Evolutionary conservation across 2,329 filamentous ascomycete genomes (phyloP).

Genomic region (Cadophora malorum): DNA sequence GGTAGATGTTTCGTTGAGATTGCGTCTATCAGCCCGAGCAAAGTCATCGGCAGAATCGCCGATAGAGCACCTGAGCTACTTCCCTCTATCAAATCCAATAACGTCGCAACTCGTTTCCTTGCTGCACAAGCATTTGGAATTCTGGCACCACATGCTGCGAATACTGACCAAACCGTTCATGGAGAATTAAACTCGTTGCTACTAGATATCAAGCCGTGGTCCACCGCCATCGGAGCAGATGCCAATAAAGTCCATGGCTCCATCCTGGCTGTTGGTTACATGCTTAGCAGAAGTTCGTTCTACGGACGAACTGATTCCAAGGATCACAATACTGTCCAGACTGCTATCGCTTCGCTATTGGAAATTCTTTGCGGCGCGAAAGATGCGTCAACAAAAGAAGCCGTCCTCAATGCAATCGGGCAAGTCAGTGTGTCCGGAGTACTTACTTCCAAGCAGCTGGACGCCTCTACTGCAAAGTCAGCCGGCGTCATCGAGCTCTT

Average conservation of each 20-base stretch:
- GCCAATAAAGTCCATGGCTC: constrained; percentile 66
- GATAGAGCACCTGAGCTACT: constrained; percentile 59
- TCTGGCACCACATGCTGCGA: constrained; percentile 69
- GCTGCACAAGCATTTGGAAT: constrained; percentile 79
- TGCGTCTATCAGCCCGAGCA: constrained; percentile 57
- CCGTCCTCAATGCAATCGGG: constrained; percentile 62
- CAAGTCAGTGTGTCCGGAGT: constrained; percentile 66
- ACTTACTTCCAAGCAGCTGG: constrained; percentile 45
- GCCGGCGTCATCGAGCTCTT: constrained; percentile 64
- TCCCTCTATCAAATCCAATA: constrained; percentile 72
- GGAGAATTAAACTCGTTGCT: constrained; percentile 55
- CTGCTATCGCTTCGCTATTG: constrained; percentile 53
- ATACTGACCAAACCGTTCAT: constrained; percentile 50
- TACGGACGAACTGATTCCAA: constrained; percentile 49
- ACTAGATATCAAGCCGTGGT: constrained; percentile 56
- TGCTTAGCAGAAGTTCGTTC: constrained; percentile 62
- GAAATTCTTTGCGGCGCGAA: constrained; percentile 59
- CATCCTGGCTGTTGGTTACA: constrained; percentile 62
- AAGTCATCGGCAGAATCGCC: constrained; percentile 57
- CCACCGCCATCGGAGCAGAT: constrained; percentile 61
- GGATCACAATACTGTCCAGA: constrained; percentile 48
- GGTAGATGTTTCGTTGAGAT: constrained; percentile 61
- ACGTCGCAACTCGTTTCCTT: constrained; percentile 68
- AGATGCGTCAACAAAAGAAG: constrained; percentile 63
- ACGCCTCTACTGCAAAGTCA: constrained; percentile 33